A percentile compares a stretch with the other conserved stretches of the same genome.
These are phyloP conservation scores for Lepidium sativum DNA, from an alignment of 345 rosid species.

Conservation along the genomic window DNA sequence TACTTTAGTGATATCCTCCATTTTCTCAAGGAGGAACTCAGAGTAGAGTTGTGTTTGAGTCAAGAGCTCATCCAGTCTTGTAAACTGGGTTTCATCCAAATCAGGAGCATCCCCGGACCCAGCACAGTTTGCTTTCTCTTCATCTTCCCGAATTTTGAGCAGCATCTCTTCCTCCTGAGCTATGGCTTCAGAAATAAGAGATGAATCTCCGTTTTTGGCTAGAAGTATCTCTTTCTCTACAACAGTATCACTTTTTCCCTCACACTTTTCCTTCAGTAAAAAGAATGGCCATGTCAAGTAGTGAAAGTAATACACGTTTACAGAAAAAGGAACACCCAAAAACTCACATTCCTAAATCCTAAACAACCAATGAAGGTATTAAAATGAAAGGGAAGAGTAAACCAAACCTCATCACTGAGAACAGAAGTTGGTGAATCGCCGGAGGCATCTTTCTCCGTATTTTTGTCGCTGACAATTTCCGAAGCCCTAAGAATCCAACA, in stretches of 20 bases:
- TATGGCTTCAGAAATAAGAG: constrained; percentile 47
- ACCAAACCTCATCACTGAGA: constrained; percentile 64
- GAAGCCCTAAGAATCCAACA: constrained; percentile 26
- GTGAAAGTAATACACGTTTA: background rate
- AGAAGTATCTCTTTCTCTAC: constrained; percentile 36
- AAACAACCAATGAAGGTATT: background rate
- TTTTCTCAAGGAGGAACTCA: constrained; percentile 81
- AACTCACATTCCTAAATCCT: background rate
- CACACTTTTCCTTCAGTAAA: constrained; percentile 30
- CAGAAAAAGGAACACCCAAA: constrained; percentile 1
- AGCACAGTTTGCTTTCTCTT: constrained; percentile 25
- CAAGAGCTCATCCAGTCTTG: constrained; percentile 71
- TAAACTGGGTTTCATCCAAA: constrained; percentile 51
- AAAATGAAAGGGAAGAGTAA: background rate
- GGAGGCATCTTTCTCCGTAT: constrained; percentile 33
- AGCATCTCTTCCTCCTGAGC: constrained; percentile 64
- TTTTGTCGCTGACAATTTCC: constrained; percentile 24
- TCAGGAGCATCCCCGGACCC: constrained; percentile 29
- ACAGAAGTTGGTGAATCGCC: constrained; percentile 86
- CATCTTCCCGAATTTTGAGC: constrained; percentile 40
- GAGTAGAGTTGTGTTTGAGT: constrained; percentile 74
- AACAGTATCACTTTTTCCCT: constrained; percentile 10
- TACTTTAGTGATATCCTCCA: constrained; percentile 76
- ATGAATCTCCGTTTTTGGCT: constrained; percentile 45
- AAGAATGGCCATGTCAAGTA: background rate